Conservation (phyloP, 768 basidiomycete genomes). For the Naganishia friedmannii region DNA sequence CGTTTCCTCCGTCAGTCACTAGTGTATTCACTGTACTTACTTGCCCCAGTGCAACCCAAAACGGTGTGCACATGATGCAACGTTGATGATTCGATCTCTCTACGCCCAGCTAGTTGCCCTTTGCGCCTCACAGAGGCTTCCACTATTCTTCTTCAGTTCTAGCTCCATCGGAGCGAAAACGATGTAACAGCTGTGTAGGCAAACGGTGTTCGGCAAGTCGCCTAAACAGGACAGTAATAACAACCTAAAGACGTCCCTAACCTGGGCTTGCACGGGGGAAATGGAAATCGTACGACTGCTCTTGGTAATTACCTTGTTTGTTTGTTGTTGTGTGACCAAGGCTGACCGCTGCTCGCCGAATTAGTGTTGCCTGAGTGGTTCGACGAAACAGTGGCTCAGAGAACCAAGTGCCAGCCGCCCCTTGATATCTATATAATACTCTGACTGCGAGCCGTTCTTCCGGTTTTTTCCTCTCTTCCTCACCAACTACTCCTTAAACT, state of each 20-base stretch:
- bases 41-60: neutral
- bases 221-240: neutral
- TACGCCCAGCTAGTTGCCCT: neutral
- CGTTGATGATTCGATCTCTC: too few species aligned
- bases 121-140: neutral
- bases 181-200: neutral
- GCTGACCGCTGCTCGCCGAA: neutral
- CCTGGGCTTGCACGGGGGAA: neutral
- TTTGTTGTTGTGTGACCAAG: constrained; percentile 8
- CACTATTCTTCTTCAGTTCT: neutral
- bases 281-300: constrained; percentile 18
- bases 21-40: too few species aligned
- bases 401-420: neutral
- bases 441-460: neutral
- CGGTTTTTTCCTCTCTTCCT: neutral
- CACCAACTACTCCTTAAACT: neutral
- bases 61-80: neutral
- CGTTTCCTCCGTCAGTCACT: too few species aligned
- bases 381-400: neutral
- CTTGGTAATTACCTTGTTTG: constrained; percentile 5
- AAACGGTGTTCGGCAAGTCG: neutral
- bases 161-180: neutral
- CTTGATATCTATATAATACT: neutral
- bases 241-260: neutral
- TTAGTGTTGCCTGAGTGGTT: neutral